phyloP scores from a whole-genome alignment of 139 green algal species.

The Chlorella vulgaris region DNA sequence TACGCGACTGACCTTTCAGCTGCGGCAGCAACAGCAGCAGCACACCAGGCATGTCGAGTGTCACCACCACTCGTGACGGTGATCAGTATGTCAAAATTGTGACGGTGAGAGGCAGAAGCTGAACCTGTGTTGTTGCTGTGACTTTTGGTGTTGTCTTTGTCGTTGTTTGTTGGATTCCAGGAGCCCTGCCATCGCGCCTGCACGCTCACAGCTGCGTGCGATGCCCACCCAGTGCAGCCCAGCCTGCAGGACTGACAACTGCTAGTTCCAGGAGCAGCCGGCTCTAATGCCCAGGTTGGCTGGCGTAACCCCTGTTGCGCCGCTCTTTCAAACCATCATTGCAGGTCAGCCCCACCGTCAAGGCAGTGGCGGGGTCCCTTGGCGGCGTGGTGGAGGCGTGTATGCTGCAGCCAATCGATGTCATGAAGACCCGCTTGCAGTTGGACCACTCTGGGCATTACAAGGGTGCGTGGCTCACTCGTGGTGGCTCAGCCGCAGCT shows the following conservation, averaged over 20 bases:
- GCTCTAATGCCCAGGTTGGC: background rate
- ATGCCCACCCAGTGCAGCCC: no score
- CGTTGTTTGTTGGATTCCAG: no score
- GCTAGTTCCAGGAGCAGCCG: no score
- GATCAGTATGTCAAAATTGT: constrained; percentile 29
- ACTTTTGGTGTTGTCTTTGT: no score
- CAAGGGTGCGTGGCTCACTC: constrained; percentile 50
- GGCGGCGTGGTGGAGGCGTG: constrained; percentile 91
- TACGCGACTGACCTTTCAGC: no score
- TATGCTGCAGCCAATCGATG: constrained; percentile 92
- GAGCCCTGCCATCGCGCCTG: no score
- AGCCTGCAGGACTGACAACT: no score
- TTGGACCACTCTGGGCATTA: constrained; percentile 86
- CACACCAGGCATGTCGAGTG: background rate
- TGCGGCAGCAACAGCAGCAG: no score
- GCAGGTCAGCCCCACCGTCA: constrained; percentile 43
- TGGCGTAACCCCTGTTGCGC: background rate
- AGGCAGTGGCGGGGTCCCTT: constrained; percentile 72
- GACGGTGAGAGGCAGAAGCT: background rate
- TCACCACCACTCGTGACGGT: background rate
- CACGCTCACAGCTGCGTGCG: no score
- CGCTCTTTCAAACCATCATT: background rate
- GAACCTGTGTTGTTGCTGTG: no score
- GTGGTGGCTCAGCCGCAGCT: no score
- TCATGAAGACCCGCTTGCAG: constrained; percentile 95